Conservation (phyloP, 1,284 basidiomycete genomes). For the Pascua sp. region DNA sequence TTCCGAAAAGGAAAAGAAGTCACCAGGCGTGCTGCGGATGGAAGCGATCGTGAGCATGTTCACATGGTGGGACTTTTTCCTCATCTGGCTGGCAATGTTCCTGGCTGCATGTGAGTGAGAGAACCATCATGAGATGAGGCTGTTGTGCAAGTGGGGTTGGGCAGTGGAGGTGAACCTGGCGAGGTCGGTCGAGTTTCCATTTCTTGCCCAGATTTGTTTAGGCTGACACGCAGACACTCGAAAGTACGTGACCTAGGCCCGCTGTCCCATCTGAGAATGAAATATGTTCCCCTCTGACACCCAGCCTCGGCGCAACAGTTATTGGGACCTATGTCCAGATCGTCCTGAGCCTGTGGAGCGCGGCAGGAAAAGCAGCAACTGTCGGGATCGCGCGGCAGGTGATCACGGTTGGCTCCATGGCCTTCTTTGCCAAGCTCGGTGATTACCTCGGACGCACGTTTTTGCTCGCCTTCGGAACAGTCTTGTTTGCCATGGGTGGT, state of each 20-base stretch:
- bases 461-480: constrained; percentile 53
- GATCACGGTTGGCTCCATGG: constrained; percentile 65
- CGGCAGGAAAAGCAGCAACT: constrained; percentile 1
- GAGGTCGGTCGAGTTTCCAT: too few relatives aligned
- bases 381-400: constrained; percentile 34
- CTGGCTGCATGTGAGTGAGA: constrained; percentile 37
- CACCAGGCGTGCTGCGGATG: constrained; percentile 9
- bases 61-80: not conserved
- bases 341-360: constrained; percentile 18
- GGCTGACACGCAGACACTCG: too few relatives aligned
- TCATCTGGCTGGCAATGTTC: constrained; percentile 44
- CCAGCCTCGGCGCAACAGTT: not conserved
- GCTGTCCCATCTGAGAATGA: too few relatives aligned
- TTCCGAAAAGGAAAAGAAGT: not conserved
- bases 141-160: too few relatives aligned
- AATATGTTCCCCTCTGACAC: not conserved
- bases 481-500: constrained; percentile 38
- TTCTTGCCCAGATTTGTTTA: too few relatives aligned
- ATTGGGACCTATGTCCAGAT: constrained; percentile 18
- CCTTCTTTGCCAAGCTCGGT: constrained; percentile 72
- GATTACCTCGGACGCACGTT: constrained; percentile 59
- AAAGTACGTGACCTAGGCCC: too few relatives aligned
- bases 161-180: too few relatives aligned
- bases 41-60: constrained; percentile 8
- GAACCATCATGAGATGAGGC: not conserved